These are phyloP conservation scores for Arthrobotrys iridis DNA, from an alignment of 2,329 filamentous ascomycete genomes.

Conservation along the genomic window DNA sequence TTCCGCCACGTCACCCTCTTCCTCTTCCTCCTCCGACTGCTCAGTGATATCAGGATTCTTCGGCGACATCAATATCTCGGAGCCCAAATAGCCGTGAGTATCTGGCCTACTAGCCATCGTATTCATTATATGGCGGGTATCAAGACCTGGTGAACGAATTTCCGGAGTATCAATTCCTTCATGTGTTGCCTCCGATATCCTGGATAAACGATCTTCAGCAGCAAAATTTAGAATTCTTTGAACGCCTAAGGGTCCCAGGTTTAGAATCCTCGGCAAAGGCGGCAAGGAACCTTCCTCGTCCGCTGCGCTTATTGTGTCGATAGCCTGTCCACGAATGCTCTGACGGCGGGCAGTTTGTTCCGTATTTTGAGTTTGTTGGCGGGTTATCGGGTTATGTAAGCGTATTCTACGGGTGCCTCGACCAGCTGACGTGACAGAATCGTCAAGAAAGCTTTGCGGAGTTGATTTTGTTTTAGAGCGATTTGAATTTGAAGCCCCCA, in stretches of 20 bases:
- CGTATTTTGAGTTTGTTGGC: neutral
- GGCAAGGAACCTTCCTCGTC: neutral
- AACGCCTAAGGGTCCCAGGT: constrained; percentile 2
- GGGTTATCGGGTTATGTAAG: neutral
- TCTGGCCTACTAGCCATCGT: constrained; percentile 2
- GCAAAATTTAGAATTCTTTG: neutral
- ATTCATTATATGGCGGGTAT: neutral
- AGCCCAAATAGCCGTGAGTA: constrained; percentile 16
- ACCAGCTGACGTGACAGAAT: neutral
- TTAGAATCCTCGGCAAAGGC: constrained; percentile 2
- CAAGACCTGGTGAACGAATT: neutral
- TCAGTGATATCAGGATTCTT: constrained; percentile 1
- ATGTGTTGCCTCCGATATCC: constrained; percentile 10
- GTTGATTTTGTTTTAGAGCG: neutral
- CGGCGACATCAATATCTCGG: constrained; percentile 4
- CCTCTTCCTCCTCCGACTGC: constrained; percentile 1
- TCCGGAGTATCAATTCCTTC: neutral
- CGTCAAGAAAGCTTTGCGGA: neutral
- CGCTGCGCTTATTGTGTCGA: neutral
- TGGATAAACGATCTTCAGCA: neutral
- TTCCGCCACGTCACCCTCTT: neutral
- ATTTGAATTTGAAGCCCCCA: neutral
- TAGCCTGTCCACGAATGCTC: neutral
- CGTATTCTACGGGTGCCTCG: neutral
- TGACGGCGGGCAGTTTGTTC: constrained; percentile 1